Base-by-base conservation (phyloP, 139 green algal genomes). In the Asterochloris sp. region DNA sequence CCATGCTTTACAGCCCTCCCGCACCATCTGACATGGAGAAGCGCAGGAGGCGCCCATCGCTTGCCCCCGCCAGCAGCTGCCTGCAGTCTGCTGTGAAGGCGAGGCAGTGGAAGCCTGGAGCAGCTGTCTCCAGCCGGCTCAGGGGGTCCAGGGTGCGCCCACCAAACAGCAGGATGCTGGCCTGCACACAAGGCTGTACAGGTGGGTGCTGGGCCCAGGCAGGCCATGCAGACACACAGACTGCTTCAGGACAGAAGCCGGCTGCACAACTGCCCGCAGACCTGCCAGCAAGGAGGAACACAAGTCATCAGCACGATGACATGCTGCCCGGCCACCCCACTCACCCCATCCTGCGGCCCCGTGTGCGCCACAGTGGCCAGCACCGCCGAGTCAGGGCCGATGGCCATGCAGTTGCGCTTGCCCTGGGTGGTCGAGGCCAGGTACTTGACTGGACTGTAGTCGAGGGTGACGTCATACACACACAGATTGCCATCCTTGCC, bases 401-500 rank as follows among this genome's bases (percentile, higher is more conserved):
- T 80, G 0, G 92, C 89, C 54, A 92, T 83, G 73, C 85, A 87
- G 19, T 86, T 86, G 85, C 83, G 85, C 54, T 84, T 64, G 73
- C 87, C 64, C 8, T 77, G 81, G 38, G 85, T 69, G 24, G 85
- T 85, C 0, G 88, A 84, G 11, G 83, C 81, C 24, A 94, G 78
- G 83, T 87, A 92, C 85, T 93, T 89, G 62, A 88, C 83, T 26
- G 91, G 91, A 62, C 88, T 73, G 86, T 93, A 94, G 69, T 80
- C 47, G 61, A 89, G 86, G 27, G 69, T 74, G 26, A 89, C 80
- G 62, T 95, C 91, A 85, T 95, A 94, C 26, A 93, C 89, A 10
- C 89, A 90, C 16, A 97, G 79, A 47, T 85, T 89, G 63, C 94
- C 94, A 66, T 96, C 94, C 14, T 75, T 23, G 0, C 91, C 86